Percentiles rank a stretch among this genome's conserved stretches.
These are phyloP conservation scores for Brassica rapa DNA, from an alignment of 345 rosid species.

Conservation along the genomic window DNA sequence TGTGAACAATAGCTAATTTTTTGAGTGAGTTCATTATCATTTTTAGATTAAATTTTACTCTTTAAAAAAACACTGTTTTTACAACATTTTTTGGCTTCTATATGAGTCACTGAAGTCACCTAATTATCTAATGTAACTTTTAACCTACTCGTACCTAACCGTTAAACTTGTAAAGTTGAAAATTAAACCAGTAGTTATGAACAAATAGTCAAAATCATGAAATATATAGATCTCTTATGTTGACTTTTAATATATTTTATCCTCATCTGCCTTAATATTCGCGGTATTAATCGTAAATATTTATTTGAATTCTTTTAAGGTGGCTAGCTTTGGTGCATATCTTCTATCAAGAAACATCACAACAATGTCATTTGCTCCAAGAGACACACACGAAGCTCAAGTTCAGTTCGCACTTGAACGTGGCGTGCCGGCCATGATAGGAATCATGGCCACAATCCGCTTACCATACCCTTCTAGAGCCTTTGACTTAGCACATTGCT, in stretches of 20 bases:
- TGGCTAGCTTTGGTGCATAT: constrained; percentile 96
- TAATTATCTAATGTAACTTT: constrained; percentile 9
- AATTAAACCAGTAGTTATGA: constrained; percentile 6
- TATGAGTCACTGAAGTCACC: constrained; percentile 1
- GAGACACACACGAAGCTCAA: constrained; percentile 93
- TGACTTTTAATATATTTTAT: neutral
- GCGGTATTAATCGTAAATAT: neutral
- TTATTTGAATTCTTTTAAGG: constrained; percentile 45
- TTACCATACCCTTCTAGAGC: constrained; percentile 90
- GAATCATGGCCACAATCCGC: constrained; percentile 82
- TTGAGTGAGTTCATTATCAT: constrained; percentile 17
- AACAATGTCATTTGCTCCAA: constrained; percentile 90
- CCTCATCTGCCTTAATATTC: neutral
- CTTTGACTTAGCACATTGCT: constrained; percentile 97
- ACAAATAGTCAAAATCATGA: constrained; percentile 14
- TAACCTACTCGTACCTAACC: constrained; percentile 23
- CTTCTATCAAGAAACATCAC: constrained; percentile 68
- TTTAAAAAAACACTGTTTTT: neutral
- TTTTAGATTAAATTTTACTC: neutral
- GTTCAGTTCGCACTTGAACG: constrained; percentile 93
- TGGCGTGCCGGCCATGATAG: constrained; percentile 91
- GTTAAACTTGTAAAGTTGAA: constrained; percentile 3
- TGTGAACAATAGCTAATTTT: neutral
- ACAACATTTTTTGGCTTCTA: constrained; percentile 5
- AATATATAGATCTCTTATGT: neutral